phyloP scores from a whole-genome alignment of 108 stramenopile species.

The Epipyxis sp. region DNA sequence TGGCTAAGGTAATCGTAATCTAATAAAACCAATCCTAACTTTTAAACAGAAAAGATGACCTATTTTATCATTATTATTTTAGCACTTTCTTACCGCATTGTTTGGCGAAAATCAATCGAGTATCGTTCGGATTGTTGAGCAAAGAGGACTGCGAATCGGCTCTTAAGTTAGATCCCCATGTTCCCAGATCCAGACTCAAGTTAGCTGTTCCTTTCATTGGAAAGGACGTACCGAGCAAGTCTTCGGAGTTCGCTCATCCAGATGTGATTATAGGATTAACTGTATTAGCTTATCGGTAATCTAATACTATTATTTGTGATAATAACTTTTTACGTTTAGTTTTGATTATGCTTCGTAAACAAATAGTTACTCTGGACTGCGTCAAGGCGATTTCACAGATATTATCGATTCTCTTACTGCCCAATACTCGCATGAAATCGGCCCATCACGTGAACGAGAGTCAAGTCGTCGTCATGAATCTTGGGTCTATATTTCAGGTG shows the following conservation, averaged over 20 bases:
- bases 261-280: slow-evolving; percentile 48
- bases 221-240: slow-evolving; percentile 39
- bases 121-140: slow-evolving; percentile 41
- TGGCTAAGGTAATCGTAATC: too few species aligned
- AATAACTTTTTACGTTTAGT: too few species aligned
- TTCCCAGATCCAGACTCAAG: slow-evolving; percentile 24
- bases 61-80: slow-evolving; percentile 88
- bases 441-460: slow-evolving; percentile 11
- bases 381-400: slow-evolving; percentile 7
- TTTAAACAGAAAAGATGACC: too few species aligned
- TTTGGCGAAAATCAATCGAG: slow-evolving; percentile 43
- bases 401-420: not conserved
- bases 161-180: not conserved
- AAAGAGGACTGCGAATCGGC: slow-evolving; percentile 30
- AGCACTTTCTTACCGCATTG: slow-evolving; percentile 39
- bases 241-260: slow-evolving; percentile 46
- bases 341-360: too few species aligned
- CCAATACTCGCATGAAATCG: slow-evolving; percentile 13
- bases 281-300: slow-evolving; percentile 39
- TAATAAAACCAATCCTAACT: too few species aligned
- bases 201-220: slow-evolving; percentile 51
- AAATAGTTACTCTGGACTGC: slow-evolving; percentile 27
- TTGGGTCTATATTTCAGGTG: slow-evolving; percentile 4
- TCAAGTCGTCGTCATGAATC: slow-evolving; percentile 11
- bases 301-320: not conserved